These are phyloP conservation scores for Byssothecium circinans DNA, from an alignment of 2,329 filamentous ascomycete genomes.

Conservation along the genomic window DNA sequence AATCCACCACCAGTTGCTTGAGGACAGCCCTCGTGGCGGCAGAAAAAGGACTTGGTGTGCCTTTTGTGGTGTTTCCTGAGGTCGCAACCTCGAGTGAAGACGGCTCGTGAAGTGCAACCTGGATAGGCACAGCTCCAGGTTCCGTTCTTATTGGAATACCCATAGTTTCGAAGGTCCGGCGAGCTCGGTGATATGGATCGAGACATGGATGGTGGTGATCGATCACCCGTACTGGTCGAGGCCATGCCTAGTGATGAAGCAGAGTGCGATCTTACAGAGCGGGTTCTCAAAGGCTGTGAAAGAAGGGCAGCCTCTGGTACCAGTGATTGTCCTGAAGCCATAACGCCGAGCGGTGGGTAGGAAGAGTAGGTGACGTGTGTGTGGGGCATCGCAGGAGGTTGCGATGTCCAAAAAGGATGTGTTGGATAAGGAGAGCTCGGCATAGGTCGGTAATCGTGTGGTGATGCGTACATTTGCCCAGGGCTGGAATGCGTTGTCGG, in stretches of 20 bases:
- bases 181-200: slow-evolving; percentile 45
- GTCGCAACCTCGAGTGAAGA: slow-evolving; percentile 63
- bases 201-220: slow-evolving; percentile 36
- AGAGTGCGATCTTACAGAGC: slow-evolving; percentile 40
- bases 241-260: slow-evolving; percentile 35
- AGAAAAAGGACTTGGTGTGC: slow-evolving; percentile 64
- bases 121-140: slow-evolving; percentile 63
- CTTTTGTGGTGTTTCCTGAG: slow-evolving; percentile 65
- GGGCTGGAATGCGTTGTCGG: slow-evolving; percentile 23
- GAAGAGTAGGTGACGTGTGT: slow-evolving; percentile 38
- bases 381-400: slow-evolving; percentile 29
- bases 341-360: slow-evolving; percentile 35
- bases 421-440: slow-evolving; percentile 39
- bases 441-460: slow-evolving; percentile 33
- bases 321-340: slow-evolving; percentile 27
- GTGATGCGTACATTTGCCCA: slow-evolving; percentile 30
- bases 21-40: slow-evolving; percentile 60
- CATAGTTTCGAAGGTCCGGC: slow-evolving; percentile 45
- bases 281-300: slow-evolving; percentile 21
- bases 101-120: slow-evolving; percentile 60
- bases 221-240: slow-evolving; percentile 27
- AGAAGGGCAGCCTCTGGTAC: slow-evolving; percentile 28
- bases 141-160: slow-evolving; percentile 49
- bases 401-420: slow-evolving; percentile 36
- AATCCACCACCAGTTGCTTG: slow-evolving; percentile 60